phyloP scores from a whole-genome alignment of 768 basidiomycete species.

The Termitomyces sp. region DNA sequence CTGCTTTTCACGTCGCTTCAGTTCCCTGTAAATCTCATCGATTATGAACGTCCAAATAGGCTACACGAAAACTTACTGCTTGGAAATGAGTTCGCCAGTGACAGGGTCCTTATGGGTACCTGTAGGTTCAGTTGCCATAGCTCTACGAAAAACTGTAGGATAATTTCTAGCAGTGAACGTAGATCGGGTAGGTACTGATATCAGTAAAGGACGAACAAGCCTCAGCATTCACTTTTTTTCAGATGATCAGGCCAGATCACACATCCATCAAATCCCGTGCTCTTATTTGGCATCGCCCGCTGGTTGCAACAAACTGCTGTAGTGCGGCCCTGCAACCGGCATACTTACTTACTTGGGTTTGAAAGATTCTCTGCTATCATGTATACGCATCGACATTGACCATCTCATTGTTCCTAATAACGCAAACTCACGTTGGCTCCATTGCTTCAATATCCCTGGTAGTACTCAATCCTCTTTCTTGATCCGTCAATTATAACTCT shows the following conservation, averaged over 20 bases:
- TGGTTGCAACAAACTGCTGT: not conserved
- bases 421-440: no score
- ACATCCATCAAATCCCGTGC: not conserved
- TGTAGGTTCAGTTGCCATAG: constrained; percentile 41
- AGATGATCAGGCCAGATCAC: constrained; percentile 15
- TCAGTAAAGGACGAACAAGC: constrained; percentile 24
- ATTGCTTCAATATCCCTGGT: no score
- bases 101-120: constrained; percentile 72
- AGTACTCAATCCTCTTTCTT: no score
- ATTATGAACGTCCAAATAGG: constrained; percentile 27
- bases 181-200: constrained; percentile 9
- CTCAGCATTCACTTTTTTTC: constrained; percentile 29
- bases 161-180: constrained; percentile 3
- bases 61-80: constrained; percentile 61
- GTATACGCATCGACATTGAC: no score
- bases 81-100: constrained; percentile 96
- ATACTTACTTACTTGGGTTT: no score
- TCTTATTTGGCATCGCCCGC: not conserved
- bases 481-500: no score
- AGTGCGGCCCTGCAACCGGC: no score
- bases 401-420: no score
- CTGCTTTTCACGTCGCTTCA: constrained; percentile 91
- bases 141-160: constrained; percentile 1
- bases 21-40: constrained; percentile 55
- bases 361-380: no score